Base-by-base conservation (phyloP, 2,329 filamentous ascomycete species). In the Alternaria longipes region DNA sequence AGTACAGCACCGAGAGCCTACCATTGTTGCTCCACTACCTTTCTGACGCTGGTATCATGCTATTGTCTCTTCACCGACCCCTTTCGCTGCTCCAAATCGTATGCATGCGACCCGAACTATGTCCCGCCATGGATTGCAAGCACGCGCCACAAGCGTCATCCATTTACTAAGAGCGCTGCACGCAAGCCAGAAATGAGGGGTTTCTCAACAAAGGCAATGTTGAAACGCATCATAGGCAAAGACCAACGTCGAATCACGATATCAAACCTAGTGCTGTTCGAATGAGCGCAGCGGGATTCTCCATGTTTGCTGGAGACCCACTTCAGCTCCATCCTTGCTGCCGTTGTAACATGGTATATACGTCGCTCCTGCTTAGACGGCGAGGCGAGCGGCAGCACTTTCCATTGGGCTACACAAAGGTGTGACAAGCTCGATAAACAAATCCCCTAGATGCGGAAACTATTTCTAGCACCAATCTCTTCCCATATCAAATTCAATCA, bases 291-390 rank as follows among this genome's bases (percentile, higher is more conserved):
- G 47, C 16, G n/a, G 4, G 46, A 34, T 9, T n/a, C 18, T 22
- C 30, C 8, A 8, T 24, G n/a, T 30, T 22, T 32, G 8, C 38
- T 9, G 26, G n/a, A 51, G 57, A 47, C 40, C 57, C 54, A 60
- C 47, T 49, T 18, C 14, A 41, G 42, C 28, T 9, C 24, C 30
- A 41, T n/a, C 42, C 47, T 26, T 47, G 58, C 47, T 53, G 22
- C 40, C 18, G 51, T 52, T 12, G 38, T 57, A 52, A n/a, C 34
- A 41, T 32, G n/a, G 11, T 26, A 45, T 45, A 34, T 20, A 36
- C 26, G 34, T 41, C 24, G 57, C 45, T 56, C 32, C 49, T 46
- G 45, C 44, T 18, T 28, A 44, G 22, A 41, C 36, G 16, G 53
- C 24, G 12, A 49, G 30, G 47, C 42, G 36, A 30, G 41, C 56